Evolutionary conservation across 2,329 filamentous ascomycete species (phyloP).

Genomic region (Didymella keratinophila): DNA sequence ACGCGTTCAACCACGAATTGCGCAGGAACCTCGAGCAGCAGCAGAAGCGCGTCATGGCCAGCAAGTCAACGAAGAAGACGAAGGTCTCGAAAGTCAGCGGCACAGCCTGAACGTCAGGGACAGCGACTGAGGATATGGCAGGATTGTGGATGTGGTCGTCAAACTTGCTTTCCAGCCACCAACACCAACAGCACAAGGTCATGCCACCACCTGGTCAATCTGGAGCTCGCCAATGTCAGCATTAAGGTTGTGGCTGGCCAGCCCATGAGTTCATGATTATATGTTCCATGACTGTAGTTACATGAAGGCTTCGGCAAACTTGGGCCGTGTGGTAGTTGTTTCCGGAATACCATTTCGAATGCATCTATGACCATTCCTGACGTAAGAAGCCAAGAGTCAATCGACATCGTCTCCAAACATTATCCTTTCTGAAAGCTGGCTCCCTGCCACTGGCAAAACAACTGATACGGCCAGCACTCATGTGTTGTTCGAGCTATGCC

Average conservation of each 20-base stretch:
- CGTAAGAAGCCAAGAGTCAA: not conserved
- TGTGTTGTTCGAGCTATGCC: not conserved
- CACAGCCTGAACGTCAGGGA: not conserved
- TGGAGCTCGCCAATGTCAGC: slow-evolving; percentile 12
- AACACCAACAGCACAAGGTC: not conserved
- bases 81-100: slow-evolving; percentile 17
- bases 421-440: not conserved
- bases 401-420: not conserved
- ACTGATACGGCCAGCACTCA: not conserved
- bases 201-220: not conserved
- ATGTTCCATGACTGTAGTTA: not conserved
- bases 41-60: slow-evolving; percentile 28
- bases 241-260: slow-evolving; percentile 7
- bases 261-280: not conserved
- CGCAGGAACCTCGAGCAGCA: slow-evolving; percentile 30
- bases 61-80: slow-evolving; percentile 8
- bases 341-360: not conserved
- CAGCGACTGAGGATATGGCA: slow-evolving; percentile 9
- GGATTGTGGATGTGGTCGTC: not conserved
- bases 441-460: not conserved
- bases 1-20: slow-evolving; percentile 29
- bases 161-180: not conserved
- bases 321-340: not conserved
- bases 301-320: not conserved
- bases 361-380: slow-evolving; percentile 3